phyloP scores from a whole-genome alignment of 345 rosid species.

The Aquilaria malaccensis region DNA sequence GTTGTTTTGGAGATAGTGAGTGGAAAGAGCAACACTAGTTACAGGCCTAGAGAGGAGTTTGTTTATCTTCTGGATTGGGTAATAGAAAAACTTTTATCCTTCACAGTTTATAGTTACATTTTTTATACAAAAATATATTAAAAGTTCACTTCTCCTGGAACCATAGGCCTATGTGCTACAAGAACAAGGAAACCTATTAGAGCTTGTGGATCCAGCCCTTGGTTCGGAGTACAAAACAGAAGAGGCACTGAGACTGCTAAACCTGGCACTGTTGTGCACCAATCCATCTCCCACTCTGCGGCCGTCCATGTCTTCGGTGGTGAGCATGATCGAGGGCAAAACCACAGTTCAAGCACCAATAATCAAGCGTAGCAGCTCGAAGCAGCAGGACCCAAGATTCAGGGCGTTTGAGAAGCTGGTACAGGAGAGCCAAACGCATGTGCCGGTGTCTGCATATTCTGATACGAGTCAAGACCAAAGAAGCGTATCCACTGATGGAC shows the following conservation, averaged over 20 bases:
- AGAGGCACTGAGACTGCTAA: slow-evolving; percentile 66
- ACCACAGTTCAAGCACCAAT: slow-evolving; percentile 61
- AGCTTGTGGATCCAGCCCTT: slow-evolving; percentile 70
- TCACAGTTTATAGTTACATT: not conserved
- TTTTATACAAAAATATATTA: not conserved
- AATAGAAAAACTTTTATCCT: slow-evolving; percentile 5
- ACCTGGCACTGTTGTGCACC: slow-evolving; percentile 75
- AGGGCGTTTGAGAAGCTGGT: slow-evolving; percentile 66
- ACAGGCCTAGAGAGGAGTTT: slow-evolving; percentile 92
- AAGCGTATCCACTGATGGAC: slow-evolving; percentile 51
- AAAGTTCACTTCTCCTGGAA: not conserved
- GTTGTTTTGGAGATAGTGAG: slow-evolving; percentile 79
- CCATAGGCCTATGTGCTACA: slow-evolving; percentile 78
- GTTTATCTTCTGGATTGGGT: slow-evolving; percentile 96
- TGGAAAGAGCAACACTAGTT: slow-evolving; percentile 92
- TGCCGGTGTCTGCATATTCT: slow-evolving; percentile 23
- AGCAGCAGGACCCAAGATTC: slow-evolving; percentile 53
- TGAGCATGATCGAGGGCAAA: slow-evolving; percentile 77
- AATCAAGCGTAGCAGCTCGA: slow-evolving; percentile 42
- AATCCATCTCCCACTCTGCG: slow-evolving; percentile 85
- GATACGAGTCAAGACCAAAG: slow-evolving; percentile 35
- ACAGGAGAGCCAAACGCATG: slow-evolving; percentile 51
- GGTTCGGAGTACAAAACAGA: slow-evolving; percentile 43
- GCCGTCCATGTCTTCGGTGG: slow-evolving; percentile 83
- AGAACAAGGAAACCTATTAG: slow-evolving; percentile 87